Evolutionary conservation across 805 yeast species (phyloP), one percentile per base, ranked within the genome.

Genomic region (Sugiyamaella chiloensis): DNA sequence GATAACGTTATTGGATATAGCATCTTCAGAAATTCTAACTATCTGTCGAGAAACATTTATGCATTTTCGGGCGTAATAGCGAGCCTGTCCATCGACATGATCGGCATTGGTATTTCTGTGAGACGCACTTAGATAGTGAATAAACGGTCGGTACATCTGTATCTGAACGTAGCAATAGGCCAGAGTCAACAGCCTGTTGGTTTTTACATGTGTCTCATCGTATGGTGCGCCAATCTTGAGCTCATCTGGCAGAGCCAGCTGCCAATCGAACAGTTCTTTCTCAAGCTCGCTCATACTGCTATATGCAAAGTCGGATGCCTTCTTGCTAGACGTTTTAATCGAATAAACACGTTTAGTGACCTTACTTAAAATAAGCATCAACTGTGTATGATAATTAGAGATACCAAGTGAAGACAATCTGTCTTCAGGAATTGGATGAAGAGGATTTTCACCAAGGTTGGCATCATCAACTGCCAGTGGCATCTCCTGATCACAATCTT

Each of bases 391-490:
- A 44, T 83, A 83, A 60, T 88, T 89, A 12, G 95, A 93, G 62
- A 89, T 83, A 0, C 81, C 89, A 19, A 87, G 73, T 8, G 87
- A 80, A 6, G 90, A 81, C 24, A 85, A 65, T 49, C 78, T 71
- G 62, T 70, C 79, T 51, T 72, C 78, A 67, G 66, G 7, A 12
- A 34, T 66, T 56, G 60, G 80, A 60, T 58, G 67, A 53, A 81
- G 80, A 0, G 79, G 81, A 12, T 69, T 71, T 34, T 79, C 77
- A 0, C 91, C 85, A 46, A 88, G 82, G 59, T 83, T 83, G 56
- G 87, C 95, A 65, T 88, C 96, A 59, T 88, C 96, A 29, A 87
- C 68, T 59, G 88, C 95, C 27, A 76, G 67, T 0, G 96, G 96
- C 52, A 87, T 71, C 42, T 83, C 90, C 63, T 89, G 96, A 66